These are phyloP conservation scores for Penicillium concentricum DNA, from an alignment of 2,329 filamentous ascomycete genomes.

Conservation along the genomic window DNA sequence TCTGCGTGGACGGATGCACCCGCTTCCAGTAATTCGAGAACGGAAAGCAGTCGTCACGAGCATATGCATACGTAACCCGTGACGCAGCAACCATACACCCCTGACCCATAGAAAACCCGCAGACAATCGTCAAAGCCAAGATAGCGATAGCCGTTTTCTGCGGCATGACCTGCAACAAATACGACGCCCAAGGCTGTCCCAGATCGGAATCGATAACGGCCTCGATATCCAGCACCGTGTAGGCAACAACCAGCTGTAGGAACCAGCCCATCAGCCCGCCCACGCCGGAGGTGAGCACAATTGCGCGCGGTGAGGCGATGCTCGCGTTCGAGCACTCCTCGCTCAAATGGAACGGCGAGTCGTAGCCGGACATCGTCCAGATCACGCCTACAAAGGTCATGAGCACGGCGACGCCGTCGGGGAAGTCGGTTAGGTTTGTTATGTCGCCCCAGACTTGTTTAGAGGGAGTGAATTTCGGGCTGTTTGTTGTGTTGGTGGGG, in stretches of 20 bases:
- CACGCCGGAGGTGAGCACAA: slow-evolving; percentile 65
- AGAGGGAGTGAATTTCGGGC: slow-evolving; percentile 59
- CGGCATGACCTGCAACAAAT: slow-evolving; percentile 64
- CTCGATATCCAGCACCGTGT: slow-evolving; percentile 65
- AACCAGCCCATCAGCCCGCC: slow-evolving; percentile 71
- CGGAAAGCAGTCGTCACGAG: slow-evolving; percentile 69
- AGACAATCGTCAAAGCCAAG: slow-evolving; percentile 65
- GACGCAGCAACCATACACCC: slow-evolving; percentile 68
- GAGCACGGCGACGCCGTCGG: slow-evolving; percentile 64
- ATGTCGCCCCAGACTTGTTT: slow-evolving; percentile 65
- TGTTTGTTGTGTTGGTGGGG: slow-evolving; percentile 58
- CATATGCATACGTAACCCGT: slow-evolving; percentile 70
- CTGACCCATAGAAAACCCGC: slow-evolving; percentile 70
- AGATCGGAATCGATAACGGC: slow-evolving; percentile 60
- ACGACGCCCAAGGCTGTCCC: slow-evolving; percentile 69
- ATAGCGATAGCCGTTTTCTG: slow-evolving; percentile 61
- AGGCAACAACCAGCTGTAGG: slow-evolving; percentile 70
- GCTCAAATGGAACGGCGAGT: slow-evolving; percentile 68
- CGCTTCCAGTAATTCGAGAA: slow-evolving; percentile 57
- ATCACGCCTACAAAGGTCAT: slow-evolving; percentile 72
- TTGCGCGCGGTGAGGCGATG: slow-evolving; percentile 68
- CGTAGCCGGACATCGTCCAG: slow-evolving; percentile 68
- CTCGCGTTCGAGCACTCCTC: slow-evolving; percentile 75
- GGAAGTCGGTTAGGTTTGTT: slow-evolving; percentile 65
- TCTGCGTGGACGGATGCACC: slow-evolving; percentile 61